Base-by-base conservation (phyloP, 441 rosid species). In the Erodium texanum region DNA sequence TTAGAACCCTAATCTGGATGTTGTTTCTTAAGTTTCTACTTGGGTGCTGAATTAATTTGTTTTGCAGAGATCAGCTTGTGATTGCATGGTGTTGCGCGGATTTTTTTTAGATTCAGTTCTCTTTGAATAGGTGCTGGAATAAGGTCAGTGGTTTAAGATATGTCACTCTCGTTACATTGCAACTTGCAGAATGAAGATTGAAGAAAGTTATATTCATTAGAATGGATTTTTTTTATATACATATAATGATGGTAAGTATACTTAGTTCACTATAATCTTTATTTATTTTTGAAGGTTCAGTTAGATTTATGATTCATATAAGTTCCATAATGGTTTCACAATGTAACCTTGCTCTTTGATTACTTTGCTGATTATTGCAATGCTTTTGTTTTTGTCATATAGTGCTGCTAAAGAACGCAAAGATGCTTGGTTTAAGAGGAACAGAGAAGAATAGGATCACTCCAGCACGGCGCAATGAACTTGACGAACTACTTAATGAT, bases 401-500 rank as follows among this genome's bases (percentile, higher is more conserved):
- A 27, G 29, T 1, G 4, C 29, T 27, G 29, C 29, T 27, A 27
- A 1, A 27, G 29, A 27, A 27, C 29, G 82, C 74, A 16, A 67
- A 64, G 36, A 71, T 27, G 41, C 63, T 76, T 22, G 82, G 74
- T 71, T 41, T 65, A 66, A 62, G 65, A 22, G 74, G 58, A 48
- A 64, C 74, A 24, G 62, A 69, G 65, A 76, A 63, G 70, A 38
- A 71, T 62, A 69, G 63, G 54, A 58, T 69, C 19, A 70, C 67
- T 68, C 48, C 50, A 2, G 67, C 56, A 62, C 18, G 19, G 41
- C 63, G 76, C 2, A 36, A 69, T 70, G 43, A 71, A 12, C 74
- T 80, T 32, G 77, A 72, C 68, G 48, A 65, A 27, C 19, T 80
- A 24, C 75, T 80, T 48, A 56, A 71, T 62, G 79, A 73, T 24